Percentiles rank a stretch among this genome's conserved stretches.
These are phyloP conservation scores for Teratosphaeria viscida DNA, from an alignment of 2,329 filamentous ascomycete genomes.

Conservation along the genomic window DNA sequence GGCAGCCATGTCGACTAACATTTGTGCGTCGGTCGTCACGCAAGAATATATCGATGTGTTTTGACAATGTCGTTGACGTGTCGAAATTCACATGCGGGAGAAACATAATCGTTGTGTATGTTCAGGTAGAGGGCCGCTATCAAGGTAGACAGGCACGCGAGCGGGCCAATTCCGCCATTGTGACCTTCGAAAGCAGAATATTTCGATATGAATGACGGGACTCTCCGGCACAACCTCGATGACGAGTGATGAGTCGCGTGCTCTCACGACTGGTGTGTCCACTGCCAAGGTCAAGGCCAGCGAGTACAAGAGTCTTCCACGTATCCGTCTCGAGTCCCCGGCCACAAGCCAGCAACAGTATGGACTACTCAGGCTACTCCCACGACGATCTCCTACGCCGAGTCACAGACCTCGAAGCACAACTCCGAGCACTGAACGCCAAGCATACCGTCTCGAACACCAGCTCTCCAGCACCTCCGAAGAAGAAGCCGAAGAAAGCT, in stretches of 20 bases:
- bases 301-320: neutral
- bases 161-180: neutral
- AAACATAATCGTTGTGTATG: too few relatives aligned
- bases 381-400: slow-evolving; percentile 57
- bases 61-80: too few relatives aligned
- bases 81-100: too few relatives aligned
- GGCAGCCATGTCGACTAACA: too few relatives aligned
- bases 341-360: neutral
- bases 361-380: slow-evolving; percentile 56
- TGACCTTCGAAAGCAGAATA: neutral
- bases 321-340: neutral
- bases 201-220: neutral
- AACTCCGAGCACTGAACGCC: slow-evolving; percentile 40
- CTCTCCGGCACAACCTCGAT: neutral
- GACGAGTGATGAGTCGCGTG: neutral
- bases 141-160: neutral
- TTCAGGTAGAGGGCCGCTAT: too few relatives aligned
- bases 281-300: neutral
- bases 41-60: too few relatives aligned
- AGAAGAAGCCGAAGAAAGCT: slow-evolving; percentile 32
- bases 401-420: slow-evolving; percentile 56
- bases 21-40: too few relatives aligned
- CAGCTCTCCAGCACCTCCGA: slow-evolving; percentile 5
- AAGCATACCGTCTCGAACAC: slow-evolving; percentile 20
- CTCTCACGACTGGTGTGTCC: neutral